Evolutionary conservation across 1,284 basidiomycete genomes (phyloP), one percentile per base, ranked within the genome.

Genomic region (Ustilago loliicola): DNA sequence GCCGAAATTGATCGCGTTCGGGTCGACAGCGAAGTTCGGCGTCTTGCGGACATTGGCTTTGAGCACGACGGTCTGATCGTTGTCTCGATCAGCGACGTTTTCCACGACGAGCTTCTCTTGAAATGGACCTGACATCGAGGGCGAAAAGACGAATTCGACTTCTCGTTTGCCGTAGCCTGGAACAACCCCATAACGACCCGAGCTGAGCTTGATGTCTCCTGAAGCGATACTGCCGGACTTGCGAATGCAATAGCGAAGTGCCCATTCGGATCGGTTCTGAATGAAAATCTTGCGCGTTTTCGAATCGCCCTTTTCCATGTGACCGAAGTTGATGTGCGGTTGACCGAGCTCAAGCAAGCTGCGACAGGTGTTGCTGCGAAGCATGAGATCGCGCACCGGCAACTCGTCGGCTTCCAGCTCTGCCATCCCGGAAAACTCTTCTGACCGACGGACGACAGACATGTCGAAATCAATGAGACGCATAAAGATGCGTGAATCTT

Each of bases 301-400:
- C 32, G 85, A 79, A 47, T 89, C 88, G 52, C 88, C 88, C 79
- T 88, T 88, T 56, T 89, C 88, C 75, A 88, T 87, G n/a, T 86
- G 85, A 1, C 89, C 89, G 79, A 89, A 89, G 80, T 89, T 89
- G 87, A 89, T 89, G 62, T 87, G 87, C 54, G 87, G 87, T 84
- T 89, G 88, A 50, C 88, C 88, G 17, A 89, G 86, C 74, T 89
- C 88, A 40, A 89, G 80, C 40, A 88, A 83, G 50, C 85, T 87
- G 34, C 88, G 81, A 50, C 88, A 88, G 40, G 87, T 87, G 27
- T 85, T 87, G 63, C 87, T 87, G 32, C 88, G 77, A 57, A 89
- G 86, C 74, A 89, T 87, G 45, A 89, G 80, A 67, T 89, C 89
- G n/a, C 88, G 83, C 9, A 89, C 87, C 3, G 89, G 89, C 53